Evolutionary conservation across 148 eudicot genomes (phyloP), one percentile per base, ranked within the genome.

Genomic region (Oxyria digyna): DNA sequence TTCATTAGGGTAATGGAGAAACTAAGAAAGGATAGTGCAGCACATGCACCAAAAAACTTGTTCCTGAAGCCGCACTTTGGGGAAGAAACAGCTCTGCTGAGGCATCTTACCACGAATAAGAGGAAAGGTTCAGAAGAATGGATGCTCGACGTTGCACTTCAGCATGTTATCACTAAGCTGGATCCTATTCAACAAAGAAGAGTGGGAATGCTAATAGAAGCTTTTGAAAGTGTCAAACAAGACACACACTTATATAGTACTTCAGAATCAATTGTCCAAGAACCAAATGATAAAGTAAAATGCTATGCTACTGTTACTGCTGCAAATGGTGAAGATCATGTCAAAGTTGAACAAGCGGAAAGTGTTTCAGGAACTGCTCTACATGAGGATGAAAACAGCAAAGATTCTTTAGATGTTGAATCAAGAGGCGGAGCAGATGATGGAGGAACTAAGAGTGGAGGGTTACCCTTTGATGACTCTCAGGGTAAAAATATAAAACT

Each of bases 141-240:
- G 90, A 89, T 87, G 96, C 81, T 88, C 66, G 97, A 94, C 73
- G 73, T 86, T 74, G 92, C 92, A 46, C 84, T 94, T 63, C 67
- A 63, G 21, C 67, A 63, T n/a, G 67, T 63, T 18, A 63, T 63
- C 24, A 18, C 41, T 31, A 63, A 63, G 41, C 42, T 63, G 67
- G 67, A 63, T 63, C 67, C 67, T 63, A 41, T 23, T 18, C 67
- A 15, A 10, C 67, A 31, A 35, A 63, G 38, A 63, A 82, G 85
- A 77, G 98, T 93, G 33, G 74, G 89, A 65, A 48, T 89, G 70
- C 88, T 93, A 50, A 87, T 90, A 62, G 81, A 82, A 79, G 98
- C 98, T 27, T 93, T 93, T 42, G 98, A 93, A 78, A 86, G 81
- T 0, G 86, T 93, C 35, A 78, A 71, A 65, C 91, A n/a, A 32